Percentiles rank a stretch among this genome's conserved stretches.
Conservation (phyloP, 352 stramenopile genomes). For the Phytophthora lateralis region DNA sequence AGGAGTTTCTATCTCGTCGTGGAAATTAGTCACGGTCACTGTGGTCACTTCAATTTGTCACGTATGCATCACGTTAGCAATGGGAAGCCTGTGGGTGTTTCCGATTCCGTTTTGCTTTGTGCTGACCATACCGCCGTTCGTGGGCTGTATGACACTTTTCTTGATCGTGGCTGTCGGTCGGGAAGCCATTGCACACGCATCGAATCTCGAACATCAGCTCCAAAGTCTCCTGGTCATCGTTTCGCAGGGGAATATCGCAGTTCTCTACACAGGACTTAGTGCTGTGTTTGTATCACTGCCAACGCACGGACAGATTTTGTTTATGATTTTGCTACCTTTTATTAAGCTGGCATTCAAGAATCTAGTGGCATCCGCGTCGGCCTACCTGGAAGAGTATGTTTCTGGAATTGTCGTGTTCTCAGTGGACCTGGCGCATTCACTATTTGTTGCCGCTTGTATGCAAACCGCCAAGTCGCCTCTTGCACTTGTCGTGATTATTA, state of each 20-base stretch:
- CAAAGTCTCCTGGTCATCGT: background rate
- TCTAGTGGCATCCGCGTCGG: background rate
- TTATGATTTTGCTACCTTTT: background rate
- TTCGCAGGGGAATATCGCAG: constrained; percentile 1
- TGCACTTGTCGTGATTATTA: background rate
- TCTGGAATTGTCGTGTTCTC: constrained; percentile 1
- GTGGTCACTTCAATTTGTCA: constrained; percentile 3
- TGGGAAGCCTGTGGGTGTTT: constrained; percentile 3
- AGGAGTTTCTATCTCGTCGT: background rate
- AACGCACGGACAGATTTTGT: background rate
- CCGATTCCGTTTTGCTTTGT: constrained; percentile 10
- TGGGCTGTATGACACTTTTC: background rate
- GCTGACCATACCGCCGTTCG: constrained; percentile 6
- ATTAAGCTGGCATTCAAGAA: background rate
- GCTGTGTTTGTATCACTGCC: background rate
- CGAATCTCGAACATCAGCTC: constrained; percentile 1
- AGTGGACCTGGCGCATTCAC: background rate
- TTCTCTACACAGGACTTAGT: background rate
- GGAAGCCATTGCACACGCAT: background rate
- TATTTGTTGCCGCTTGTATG: constrained; percentile 1
- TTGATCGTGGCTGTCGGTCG: constrained; percentile 1
- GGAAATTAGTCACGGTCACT: constrained; percentile 2
- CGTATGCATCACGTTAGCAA: background rate
- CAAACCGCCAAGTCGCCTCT: background rate
- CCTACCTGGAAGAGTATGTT: background rate